Base-by-base conservation (phyloP, 495 filamentous ascomycete genomes). In the Usnea hakonensis region DNA sequence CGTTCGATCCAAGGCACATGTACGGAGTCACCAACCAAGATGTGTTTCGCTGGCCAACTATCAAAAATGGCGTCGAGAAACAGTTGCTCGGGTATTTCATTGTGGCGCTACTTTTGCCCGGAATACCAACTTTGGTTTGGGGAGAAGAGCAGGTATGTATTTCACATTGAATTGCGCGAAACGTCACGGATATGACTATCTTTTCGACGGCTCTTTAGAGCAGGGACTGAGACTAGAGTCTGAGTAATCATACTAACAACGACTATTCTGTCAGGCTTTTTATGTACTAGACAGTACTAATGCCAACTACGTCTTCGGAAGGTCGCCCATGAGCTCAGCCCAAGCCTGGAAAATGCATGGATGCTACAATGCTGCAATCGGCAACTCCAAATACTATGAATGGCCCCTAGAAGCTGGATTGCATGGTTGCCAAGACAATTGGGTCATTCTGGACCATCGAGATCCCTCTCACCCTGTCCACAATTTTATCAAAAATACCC, bases 141-240 rank as follows among this genome's bases (percentile, higher is more conserved):
- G 79, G 78, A 17, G 79, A 82, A 62, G 79, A 82, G 65, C 79
- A 82, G 67, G n/a, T n/a, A n/a, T n/a, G n/a, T n/a, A n/a, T n/a
- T n/a, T n/a, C n/a, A n/a, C n/a, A n/a, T n/a, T n/a, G n/a, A n/a
- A n/a, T n/a, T n/a, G n/a, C n/a, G n/a, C n/a, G n/a, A n/a, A n/a
- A n/a, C n/a, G n/a, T n/a, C n/a, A n/a, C n/a, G n/a, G n/a, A n/a
- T n/a, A n/a, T n/a, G n/a, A n/a, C n/a, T n/a, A n/a, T n/a, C n/a
- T n/a, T n/a, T n/a, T n/a, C n/a, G n/a, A n/a, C n/a, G n/a, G n/a
- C n/a, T n/a, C n/a, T n/a, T n/a, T n/a, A n/a, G n/a, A n/a, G n/a
- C n/a, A n/a, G n/a, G n/a, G n/a, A n/a, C n/a, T n/a, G n/a, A n/a
- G n/a, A n/a, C n/a, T n/a, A n/a, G n/a, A n/a, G n/a, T n/a, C n/a